Percentiles rank a stretch among this genome's conserved stretches.
phyloP scores from a whole-genome alignment of 2,329 filamentous ascomycete genomes.

The Chrysoporthe austroafricana region DNA sequence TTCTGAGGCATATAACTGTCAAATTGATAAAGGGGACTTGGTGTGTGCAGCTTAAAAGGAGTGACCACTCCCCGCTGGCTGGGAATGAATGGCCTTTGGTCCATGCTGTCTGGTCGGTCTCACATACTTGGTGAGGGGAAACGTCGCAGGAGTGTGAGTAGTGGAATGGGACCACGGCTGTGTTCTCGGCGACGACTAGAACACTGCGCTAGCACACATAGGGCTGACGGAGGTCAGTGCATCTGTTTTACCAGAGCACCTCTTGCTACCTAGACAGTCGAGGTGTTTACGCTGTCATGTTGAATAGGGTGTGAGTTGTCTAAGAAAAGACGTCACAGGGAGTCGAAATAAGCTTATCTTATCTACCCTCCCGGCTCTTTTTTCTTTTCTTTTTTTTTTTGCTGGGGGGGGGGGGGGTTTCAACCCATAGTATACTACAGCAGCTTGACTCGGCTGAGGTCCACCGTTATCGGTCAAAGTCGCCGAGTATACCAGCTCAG shows the following conservation, averaged over 20 bases:
- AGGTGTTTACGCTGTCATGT: not conserved
- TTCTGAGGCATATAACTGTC: too few species aligned
- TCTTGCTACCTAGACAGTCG: not conserved
- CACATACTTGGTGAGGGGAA: not conserved
- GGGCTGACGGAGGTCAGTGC: not conserved
- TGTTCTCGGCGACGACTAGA: not conserved
- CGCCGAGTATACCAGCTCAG: not conserved
- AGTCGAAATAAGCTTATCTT: conserved; percentile 19
- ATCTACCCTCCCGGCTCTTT: not conserved
- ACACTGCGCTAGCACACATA: not conserved
- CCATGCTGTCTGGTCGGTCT: too few species aligned
- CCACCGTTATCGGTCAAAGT: conserved; percentile 17
- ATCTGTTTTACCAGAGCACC: not conserved
- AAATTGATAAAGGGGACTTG: too few species aligned
- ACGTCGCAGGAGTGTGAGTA: not conserved
- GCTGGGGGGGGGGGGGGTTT: too few species aligned
- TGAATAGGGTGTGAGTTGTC: not conserved
- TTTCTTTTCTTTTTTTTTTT: not conserved
- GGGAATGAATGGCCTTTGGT: too few species aligned
- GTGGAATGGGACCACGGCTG: not conserved
- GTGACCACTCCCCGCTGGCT: too few species aligned
- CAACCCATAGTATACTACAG: not conserved
- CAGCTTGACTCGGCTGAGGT: conserved; percentile 4
- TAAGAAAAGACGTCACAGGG: not conserved
- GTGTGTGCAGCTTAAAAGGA: too few species aligned